A percentile compares a stretch with the other conserved stretches of the same genome.
These are phyloP conservation scores for Bacidia gigantensis DNA, from an alignment of 495 filamentous ascomycete species.

Conservation along the genomic window DNA sequence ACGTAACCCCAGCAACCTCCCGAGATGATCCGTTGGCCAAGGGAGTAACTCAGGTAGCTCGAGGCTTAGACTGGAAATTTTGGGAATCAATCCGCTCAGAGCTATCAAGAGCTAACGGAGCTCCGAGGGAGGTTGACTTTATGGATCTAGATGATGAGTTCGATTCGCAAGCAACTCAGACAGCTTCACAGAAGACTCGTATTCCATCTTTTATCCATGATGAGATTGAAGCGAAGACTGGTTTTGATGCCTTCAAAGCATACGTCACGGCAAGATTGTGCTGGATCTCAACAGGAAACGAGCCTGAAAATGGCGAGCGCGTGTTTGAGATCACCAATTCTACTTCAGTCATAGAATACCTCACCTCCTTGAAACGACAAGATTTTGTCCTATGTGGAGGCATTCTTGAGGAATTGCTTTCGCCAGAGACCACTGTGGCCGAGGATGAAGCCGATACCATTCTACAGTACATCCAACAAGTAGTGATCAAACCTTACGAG, in stretches of 20 bases:
- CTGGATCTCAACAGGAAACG: conserved; percentile 9
- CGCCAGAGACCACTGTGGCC: conserved; percentile 19
- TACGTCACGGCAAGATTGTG: conserved; percentile 14
- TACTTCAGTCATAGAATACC: conserved; percentile 39
- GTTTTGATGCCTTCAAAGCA: conserved; percentile 31
- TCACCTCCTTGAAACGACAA: conserved; percentile 41
- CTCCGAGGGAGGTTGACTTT: conserved; percentile 30
- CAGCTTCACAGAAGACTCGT: conserved; percentile 21
- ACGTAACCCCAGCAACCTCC: conserved; percentile 1
- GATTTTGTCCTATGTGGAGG: conserved; percentile 44
- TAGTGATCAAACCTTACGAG: conserved; percentile 47
- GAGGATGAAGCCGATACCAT: conserved; percentile 29
- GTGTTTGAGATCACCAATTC: neutral
- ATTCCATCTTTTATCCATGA: conserved; percentile 29
- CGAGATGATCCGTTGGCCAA: conserved; percentile 3
- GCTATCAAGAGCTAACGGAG: neutral
- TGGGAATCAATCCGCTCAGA: conserved; percentile 6
- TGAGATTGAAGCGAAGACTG: conserved; percentile 32
- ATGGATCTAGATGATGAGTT: conserved; percentile 76
- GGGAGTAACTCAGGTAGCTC: conserved; percentile 8
- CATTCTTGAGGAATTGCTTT: conserved; percentile 35
- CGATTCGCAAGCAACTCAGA: conserved; percentile 38
- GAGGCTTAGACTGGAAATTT: conserved; percentile 8
- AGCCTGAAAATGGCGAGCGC: neutral
- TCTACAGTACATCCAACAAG: conserved; percentile 41